phyloP scores from a whole-genome alignment of 2,329 filamentous ascomycete genomes.

The Xylariaceae sp. region DNA sequence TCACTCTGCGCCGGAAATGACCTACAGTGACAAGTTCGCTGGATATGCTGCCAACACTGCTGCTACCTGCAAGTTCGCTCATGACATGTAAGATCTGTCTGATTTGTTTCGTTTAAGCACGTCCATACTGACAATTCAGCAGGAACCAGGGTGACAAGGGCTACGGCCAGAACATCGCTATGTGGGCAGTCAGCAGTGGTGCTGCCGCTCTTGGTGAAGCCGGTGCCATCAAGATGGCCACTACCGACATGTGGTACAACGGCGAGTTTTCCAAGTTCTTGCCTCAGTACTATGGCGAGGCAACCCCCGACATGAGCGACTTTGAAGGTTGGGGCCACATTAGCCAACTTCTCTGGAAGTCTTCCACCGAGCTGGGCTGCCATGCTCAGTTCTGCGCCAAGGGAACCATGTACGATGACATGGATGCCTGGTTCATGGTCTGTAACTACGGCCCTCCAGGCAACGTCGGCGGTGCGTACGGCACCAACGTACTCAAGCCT shows the following conservation, averaged over 20 bases:
- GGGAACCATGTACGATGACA: slow-evolving; percentile 40
- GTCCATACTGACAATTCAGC: slow-evolving; percentile 27
- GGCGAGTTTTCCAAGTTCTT: slow-evolving; percentile 61
- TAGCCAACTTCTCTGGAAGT: slow-evolving; percentile 69
- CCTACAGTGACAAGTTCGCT: slow-evolving; percentile 63
- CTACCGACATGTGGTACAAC: slow-evolving; percentile 88
- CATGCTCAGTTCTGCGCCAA: slow-evolving; percentile 49
- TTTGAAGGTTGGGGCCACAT: slow-evolving; percentile 72
- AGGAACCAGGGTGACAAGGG: slow-evolving; percentile 54
- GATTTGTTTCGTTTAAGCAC: background rate
- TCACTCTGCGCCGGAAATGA: slow-evolving; percentile 64
- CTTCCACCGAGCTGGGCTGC: slow-evolving; percentile 60
- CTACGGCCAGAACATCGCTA: slow-evolving; percentile 92
- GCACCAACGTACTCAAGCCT: slow-evolving; percentile 43
- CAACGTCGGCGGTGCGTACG: slow-evolving; percentile 49
- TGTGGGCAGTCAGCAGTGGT: slow-evolving; percentile 41
- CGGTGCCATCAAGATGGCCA: slow-evolving; percentile 59
- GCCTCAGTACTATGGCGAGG: slow-evolving; percentile 52
- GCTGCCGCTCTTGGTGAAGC: slow-evolving; percentile 41
- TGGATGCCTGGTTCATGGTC: slow-evolving; percentile 70
- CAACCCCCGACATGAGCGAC: slow-evolving; percentile 54
- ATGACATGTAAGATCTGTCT: slow-evolving; percentile 65
- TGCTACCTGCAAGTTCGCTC: slow-evolving; percentile 63
- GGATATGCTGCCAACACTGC: slow-evolving; percentile 61
- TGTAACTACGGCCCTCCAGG: slow-evolving; percentile 79